These are phyloP conservation scores for Thraustochytrium striatum DNA, from an alignment of 352 stramenopile genomes.

Conservation along the genomic window DNA sequence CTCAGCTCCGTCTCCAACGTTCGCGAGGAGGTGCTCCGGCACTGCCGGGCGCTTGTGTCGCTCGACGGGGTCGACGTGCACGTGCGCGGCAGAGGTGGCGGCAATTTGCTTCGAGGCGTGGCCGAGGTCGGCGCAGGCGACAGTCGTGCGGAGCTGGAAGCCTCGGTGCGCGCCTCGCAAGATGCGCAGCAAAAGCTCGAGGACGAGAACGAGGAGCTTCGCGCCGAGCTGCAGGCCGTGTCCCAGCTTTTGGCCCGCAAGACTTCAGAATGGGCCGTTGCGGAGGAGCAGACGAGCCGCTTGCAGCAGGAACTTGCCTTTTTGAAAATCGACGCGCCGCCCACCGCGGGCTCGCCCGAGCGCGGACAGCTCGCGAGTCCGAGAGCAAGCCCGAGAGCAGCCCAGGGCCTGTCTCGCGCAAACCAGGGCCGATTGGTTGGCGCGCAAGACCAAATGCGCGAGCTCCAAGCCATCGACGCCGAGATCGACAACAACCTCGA, in stretches of 20 bases:
- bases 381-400: no score
- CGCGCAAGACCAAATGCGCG: no score
- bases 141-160: not conserved
- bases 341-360: not conserved
- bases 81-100: not conserved
- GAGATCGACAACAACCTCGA: not conserved
- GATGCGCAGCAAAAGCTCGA: not conserved
- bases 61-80: slow-evolving; percentile 8
- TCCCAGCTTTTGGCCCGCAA: slow-evolving; percentile 24
- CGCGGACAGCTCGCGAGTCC: no score
- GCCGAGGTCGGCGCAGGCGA: not conserved
- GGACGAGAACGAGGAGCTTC: slow-evolving; percentile 22
- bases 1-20: not conserved
- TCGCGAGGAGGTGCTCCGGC: slow-evolving; percentile 6
- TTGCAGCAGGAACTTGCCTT: slow-evolving; percentile 42
- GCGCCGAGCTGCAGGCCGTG: slow-evolving; percentile 14
- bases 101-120: no score
- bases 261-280: slow-evolving; percentile 38
- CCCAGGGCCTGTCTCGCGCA: no score
- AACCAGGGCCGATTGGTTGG: not conserved
- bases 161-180: not conserved
- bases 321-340: not conserved
- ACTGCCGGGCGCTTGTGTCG: slow-evolving; percentile 1
- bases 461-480: not conserved
- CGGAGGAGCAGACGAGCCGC: slow-evolving; percentile 31